A percentile compares a stretch with the other conserved stretches of the same genome.
phyloP scores from a whole-genome alignment of 495 filamentous ascomycete species.

The Aspergillus cristatus region DNA sequence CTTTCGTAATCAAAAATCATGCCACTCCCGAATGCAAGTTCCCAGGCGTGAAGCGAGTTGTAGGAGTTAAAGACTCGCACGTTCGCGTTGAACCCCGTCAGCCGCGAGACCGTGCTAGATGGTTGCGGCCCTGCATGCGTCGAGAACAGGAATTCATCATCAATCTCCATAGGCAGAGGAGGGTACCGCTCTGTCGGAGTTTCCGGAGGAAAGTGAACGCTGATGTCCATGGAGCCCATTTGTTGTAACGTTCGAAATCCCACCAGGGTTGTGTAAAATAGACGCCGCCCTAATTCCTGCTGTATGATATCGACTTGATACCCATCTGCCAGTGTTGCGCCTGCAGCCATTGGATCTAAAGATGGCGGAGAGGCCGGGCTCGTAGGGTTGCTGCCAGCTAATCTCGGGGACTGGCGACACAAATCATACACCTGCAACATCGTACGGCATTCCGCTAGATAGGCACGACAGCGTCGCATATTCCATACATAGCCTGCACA shows the following conservation, averaged over 20 bases:
- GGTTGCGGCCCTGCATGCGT: slow-evolving; percentile 57
- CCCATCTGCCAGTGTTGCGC: slow-evolving; percentile 12
- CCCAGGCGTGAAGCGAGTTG: slow-evolving; percentile 56
- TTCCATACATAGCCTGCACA: slow-evolving; percentile 62
- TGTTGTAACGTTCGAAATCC: slow-evolving; percentile 56
- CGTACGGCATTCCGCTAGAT: slow-evolving; percentile 63
- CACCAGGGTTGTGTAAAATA: slow-evolving; percentile 71
- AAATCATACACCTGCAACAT: slow-evolving; percentile 61
- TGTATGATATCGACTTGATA: slow-evolving; percentile 53
- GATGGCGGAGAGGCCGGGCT: slow-evolving; percentile 24
- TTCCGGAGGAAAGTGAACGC: slow-evolving; percentile 57
- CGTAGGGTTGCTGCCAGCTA: slow-evolving; percentile 8
- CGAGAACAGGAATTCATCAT: slow-evolving; percentile 65
- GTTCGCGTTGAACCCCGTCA: slow-evolving; percentile 71
- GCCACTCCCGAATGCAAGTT: slow-evolving; percentile 63
- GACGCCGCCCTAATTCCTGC: slow-evolving; percentile 65
- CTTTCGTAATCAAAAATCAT: slow-evolving; percentile 63
- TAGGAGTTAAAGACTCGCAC: slow-evolving; percentile 64
- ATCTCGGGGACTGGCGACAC: slow-evolving; percentile 37
- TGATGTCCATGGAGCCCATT: slow-evolving; percentile 54
- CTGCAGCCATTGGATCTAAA: slow-evolving; percentile 9
- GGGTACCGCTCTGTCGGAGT: slow-evolving; percentile 69
- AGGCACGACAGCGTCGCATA: slow-evolving; percentile 55
- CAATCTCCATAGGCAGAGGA: slow-evolving; percentile 67
- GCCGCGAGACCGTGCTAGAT: slow-evolving; percentile 46